Conservation (phyloP, 2,329 filamentous ascomycete species). For the Ophiostoma populinum region DNA sequence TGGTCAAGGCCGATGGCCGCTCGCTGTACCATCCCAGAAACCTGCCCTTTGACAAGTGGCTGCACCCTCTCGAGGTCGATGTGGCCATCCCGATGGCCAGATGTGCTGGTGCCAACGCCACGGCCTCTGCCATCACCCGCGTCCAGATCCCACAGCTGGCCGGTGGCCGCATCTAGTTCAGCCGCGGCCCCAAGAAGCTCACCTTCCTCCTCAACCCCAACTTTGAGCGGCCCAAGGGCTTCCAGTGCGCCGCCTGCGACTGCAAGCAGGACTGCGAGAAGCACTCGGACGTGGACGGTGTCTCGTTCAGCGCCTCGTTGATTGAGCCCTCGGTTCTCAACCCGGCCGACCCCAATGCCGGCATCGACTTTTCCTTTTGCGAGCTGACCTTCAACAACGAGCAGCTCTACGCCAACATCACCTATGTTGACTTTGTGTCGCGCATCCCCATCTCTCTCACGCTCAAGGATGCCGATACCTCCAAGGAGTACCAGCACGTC, state of each 20-base stretch:
- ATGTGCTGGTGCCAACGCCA: slow-evolving; percentile 6
- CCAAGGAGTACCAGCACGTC: slow-evolving; percentile 26
- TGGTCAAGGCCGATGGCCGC: slow-evolving; percentile 28
- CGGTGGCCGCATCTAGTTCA: slow-evolving; percentile 48
- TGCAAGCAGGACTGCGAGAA: too few species aligned
- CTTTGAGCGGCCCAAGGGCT: slow-evolving; percentile 19
- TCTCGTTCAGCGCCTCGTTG: slow-evolving; percentile 16
- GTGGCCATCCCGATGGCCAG: slow-evolving; percentile 41
- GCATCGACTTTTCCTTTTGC: slow-evolving; percentile 37
- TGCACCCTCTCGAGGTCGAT: slow-evolving; percentile 33
- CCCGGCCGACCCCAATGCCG: slow-evolving; percentile 34
- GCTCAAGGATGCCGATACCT: slow-evolving; percentile 24
- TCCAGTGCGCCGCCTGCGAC: too few species aligned
- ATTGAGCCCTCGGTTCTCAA: slow-evolving; percentile 54
- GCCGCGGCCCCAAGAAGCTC: slow-evolving; percentile 31
- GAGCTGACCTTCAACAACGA: slow-evolving; percentile 42
- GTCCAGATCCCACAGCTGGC: slow-evolving; percentile 46
- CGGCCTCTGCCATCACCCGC: slow-evolving; percentile 33
- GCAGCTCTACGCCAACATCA: slow-evolving; percentile 46
- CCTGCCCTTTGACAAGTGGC: slow-evolving; percentile 22
- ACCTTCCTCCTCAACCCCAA: slow-evolving; percentile 44
- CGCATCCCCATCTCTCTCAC: slow-evolving; percentile 36
- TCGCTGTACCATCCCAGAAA: slow-evolving; percentile 38
- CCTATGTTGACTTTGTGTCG: slow-evolving; percentile 47
- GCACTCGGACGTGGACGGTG: too few species aligned